These are phyloP conservation scores for Firmiana major DNA, from an alignment of 345 rosid species.

Conservation along the genomic window DNA sequence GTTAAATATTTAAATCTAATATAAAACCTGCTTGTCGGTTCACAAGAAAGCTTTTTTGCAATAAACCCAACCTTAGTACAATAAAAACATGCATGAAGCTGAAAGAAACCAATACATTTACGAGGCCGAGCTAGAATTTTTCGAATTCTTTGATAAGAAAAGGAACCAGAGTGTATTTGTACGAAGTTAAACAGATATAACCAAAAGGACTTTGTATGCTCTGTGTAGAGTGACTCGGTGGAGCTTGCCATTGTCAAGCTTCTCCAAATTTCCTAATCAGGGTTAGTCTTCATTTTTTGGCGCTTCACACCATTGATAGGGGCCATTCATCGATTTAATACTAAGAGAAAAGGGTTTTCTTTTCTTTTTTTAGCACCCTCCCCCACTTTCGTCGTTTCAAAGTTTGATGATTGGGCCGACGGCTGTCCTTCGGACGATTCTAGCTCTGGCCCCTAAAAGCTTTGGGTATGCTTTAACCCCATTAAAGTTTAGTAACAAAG, in stretches of 20 bases:
- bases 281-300: neutral
- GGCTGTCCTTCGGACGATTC: neutral
- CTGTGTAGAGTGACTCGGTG: too few relatives aligned
- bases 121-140: neutral
- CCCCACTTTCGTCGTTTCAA: neutral
- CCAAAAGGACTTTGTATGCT: too few relatives aligned
- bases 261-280: neutral
- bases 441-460: too few relatives aligned
- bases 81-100: too few relatives aligned
- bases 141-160: slow-evolving; percentile 2
- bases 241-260: neutral
- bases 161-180: slow-evolving; percentile 2
- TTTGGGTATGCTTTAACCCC: neutral
- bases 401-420: neutral
- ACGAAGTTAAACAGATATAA: too few relatives aligned
- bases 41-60: slow-evolving; percentile 23
- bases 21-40: slow-evolving; percentile 16
- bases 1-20: slow-evolving; percentile 1
- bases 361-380: neutral
- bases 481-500: neutral
- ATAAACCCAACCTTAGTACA: slow-evolving; percentile 19
- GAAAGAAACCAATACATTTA: neutral
- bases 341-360: neutral
- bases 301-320: neutral
- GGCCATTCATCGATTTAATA: neutral